These are phyloP conservation scores for Theobroma grandiflorum DNA, from an alignment of 441 rosid species.

Conservation along the genomic window DNA sequence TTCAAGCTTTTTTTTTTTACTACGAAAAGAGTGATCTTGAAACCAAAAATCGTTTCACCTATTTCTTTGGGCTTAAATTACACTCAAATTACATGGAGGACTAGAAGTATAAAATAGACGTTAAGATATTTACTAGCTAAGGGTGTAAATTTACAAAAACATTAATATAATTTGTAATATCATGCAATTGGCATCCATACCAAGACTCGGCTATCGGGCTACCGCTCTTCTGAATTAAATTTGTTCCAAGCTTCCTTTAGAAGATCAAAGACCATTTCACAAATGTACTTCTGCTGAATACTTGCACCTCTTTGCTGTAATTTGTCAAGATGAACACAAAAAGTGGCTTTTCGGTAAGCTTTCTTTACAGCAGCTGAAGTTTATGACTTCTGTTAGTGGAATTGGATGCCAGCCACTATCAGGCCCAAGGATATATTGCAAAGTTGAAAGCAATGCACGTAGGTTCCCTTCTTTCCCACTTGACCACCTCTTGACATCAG, in stretches of 20 bases:
- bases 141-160: constrained; percentile 34
- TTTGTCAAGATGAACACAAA: constrained; percentile 95
- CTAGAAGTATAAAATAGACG: constrained; percentile 24
- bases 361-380: constrained; percentile 92
- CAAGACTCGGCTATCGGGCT: constrained; percentile 46
- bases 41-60: background rate
- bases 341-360: constrained; percentile 97
- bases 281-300: constrained; percentile 88
- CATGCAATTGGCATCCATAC: constrained; percentile 16
- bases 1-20: too few relatives aligned
- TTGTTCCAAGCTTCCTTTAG: constrained; percentile 96
- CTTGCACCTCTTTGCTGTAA: constrained; percentile 91
- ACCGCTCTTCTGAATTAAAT: constrained; percentile 92
- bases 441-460: constrained; percentile 91
- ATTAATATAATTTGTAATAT: background rate
- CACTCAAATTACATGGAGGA: constrained; percentile 19
- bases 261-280: constrained; percentile 95
- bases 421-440: constrained; percentile 92
- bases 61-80: constrained; percentile 14
- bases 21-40: background rate
- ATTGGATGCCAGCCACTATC: constrained; percentile 94
- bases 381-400: constrained; percentile 93
- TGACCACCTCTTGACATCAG: constrained; percentile 97
- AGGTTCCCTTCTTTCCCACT: constrained; percentile 93
- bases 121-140: constrained; percentile 32